phyloP scores from a whole-genome alignment of 2,329 filamentous ascomycete species.

The Sporothrix inflata region DNA sequence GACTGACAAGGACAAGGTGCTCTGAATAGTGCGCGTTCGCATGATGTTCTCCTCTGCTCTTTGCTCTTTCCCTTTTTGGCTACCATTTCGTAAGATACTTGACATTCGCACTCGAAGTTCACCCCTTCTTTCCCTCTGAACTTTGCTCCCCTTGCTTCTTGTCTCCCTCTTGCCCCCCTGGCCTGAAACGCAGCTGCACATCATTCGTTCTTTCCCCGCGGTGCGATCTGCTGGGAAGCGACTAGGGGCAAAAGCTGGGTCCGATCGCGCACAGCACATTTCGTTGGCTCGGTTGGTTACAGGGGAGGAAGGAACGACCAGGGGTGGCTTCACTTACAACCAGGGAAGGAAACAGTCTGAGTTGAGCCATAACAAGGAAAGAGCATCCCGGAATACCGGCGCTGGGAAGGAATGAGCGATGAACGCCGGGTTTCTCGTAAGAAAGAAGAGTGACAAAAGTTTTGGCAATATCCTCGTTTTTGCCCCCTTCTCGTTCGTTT shows the following conservation, averaged over 20 bases:
- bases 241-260: neutral
- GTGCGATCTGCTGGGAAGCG: slow-evolving; percentile 1
- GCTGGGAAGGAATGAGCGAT: neutral
- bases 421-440: no score
- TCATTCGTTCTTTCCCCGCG: slow-evolving; percentile 22
- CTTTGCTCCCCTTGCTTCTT: neutral
- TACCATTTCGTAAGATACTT: neutral
- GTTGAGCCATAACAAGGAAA: neutral
- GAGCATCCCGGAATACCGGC: slow-evolving; percentile 6
- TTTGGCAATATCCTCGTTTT: neutral
- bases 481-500: neutral
- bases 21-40: neutral
- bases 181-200: slow-evolving; percentile 19
- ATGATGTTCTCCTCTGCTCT: neutral
- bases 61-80: slow-evolving; percentile 19
- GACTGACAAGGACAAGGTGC: neutral
- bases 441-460: no score
- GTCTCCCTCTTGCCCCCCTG: slow-evolving; percentile 6
- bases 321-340: neutral
- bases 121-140: neutral
- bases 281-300: neutral
- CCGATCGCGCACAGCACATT: slow-evolving; percentile 17
- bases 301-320: neutral
- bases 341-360: neutral
- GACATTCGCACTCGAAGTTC: neutral